Evolutionary conservation across 768 basidiomycete genomes (phyloP), one percentile per base, ranked within the genome.

Genomic region (Lyophyllum decastes): DNA sequence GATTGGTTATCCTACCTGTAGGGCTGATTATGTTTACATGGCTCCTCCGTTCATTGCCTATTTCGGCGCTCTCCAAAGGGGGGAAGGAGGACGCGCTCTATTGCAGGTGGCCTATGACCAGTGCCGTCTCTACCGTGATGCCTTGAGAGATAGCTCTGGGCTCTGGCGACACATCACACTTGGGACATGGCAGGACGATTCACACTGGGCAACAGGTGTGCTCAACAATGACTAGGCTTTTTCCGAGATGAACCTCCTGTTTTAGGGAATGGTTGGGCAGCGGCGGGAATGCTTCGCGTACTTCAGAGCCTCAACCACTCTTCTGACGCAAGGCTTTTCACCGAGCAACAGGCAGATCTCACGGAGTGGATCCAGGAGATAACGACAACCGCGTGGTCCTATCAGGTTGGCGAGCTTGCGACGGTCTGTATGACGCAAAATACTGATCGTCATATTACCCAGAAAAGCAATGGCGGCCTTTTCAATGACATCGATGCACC

Each of bases 21-120:
- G 84, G 84, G 71, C 83, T 38, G 83, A 85, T 65, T 86, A 81
- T 59, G 70, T 83, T 2, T 85, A 82, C 69, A 86, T 85, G 86
- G 83, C 73, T 0, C 84, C 85, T 14, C 84, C 85, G 2, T 88
- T 88, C 66, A 79, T 88, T 49, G 86, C 87, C 21, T 88, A 88
- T 68, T 86, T 75, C 60, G 87, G 85, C 17, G 78, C 78, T 4
- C 62, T 82, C n/a, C 61, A 76, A 64, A 72, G 73, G 19, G 77
- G 73, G 54, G 54, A 70, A 41, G 59, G 53, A 17, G 73, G 75
- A 64, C 61, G 60, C 44, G 58, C 65, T 0, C 59, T 85, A 7
- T 60, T 88, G 48, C 74, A 77, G 41, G 65, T 65, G 4, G 84
- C 86, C 1, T 87, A 84, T 65, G 75, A 81, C 48, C 88, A 88